Conservation (phyloP, 768 basidiomycete species). For the Suillus subalutaceus region DNA sequence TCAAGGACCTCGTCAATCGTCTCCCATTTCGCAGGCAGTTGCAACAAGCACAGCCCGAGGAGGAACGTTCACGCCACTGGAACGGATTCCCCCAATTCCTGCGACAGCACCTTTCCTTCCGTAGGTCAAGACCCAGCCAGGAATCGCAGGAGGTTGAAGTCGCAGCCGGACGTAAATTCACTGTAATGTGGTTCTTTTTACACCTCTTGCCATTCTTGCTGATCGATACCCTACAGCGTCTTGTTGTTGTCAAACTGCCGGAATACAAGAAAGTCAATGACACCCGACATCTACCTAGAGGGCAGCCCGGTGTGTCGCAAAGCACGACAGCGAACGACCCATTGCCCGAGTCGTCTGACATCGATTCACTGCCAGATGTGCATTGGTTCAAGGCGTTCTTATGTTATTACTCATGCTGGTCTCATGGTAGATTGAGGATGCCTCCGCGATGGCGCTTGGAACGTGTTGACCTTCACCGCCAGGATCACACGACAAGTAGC, state of each 20-base stretch:
- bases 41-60: not conserved
- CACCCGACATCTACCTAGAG: not conserved
- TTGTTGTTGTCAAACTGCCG: not conserved
- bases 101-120: not conserved
- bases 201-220: too few relatives aligned
- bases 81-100: not conserved
- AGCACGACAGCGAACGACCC: not conserved
- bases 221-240: not conserved
- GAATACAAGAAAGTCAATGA: constrained; percentile 3
- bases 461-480: not conserved
- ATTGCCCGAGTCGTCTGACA: not conserved
- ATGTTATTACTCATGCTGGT: constrained; percentile 2
- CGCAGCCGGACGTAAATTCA: constrained; percentile 3
- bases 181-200: not conserved
- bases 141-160: not conserved
- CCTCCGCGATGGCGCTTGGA: not conserved
- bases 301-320: not conserved
- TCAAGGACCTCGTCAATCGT: not conserved
- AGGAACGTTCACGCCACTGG: not conserved
- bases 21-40: not conserved
- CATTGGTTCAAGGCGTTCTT: not conserved
- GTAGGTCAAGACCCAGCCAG: not conserved
- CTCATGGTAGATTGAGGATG: constrained; percentile 1
- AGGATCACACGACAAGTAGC: not conserved
- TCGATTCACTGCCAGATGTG: not conserved